phyloP scores from a whole-genome alignment of 495 filamentous ascomycete genomes.

The Talaromyces trachyspermus region DNA sequence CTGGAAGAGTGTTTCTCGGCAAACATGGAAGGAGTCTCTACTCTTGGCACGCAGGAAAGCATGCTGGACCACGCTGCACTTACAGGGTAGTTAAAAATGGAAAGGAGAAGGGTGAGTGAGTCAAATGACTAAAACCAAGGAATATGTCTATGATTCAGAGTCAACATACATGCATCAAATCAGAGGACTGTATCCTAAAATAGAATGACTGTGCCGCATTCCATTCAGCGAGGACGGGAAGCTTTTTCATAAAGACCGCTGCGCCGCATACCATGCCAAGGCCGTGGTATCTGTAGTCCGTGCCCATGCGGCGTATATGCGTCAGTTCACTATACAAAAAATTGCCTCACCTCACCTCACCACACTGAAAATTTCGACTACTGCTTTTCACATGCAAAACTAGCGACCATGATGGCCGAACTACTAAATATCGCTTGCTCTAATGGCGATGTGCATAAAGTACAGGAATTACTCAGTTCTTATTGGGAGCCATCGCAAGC shows the following conservation, averaged over 20 bases:
- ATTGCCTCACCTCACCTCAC: background rate
- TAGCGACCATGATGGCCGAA: background rate
- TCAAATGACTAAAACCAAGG: background rate
- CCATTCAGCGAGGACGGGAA: background rate
- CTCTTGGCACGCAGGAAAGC: no score
- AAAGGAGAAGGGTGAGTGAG: background rate
- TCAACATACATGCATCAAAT: background rate
- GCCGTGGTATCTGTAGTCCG: no score
- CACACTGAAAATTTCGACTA: background rate
- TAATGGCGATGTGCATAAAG: conserved; percentile 6
- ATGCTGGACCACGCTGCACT: background rate
- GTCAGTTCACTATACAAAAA: background rate
- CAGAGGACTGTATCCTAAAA: background rate
- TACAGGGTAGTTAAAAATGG: background rate
- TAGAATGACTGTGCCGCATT: background rate
- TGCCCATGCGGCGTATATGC: no score
- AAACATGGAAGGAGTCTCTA: no score
- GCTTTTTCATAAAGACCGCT: background rate
- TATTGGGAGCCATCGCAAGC: conserved; percentile 9
- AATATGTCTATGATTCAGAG: background rate
- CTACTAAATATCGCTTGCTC: conserved; percentile 6
- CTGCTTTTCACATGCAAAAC: background rate
- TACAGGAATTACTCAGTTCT: conserved; percentile 2
- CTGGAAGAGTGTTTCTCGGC: no score
- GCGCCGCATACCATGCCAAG: no score